Evolutionary conservation across 2,329 filamentous ascomycete species (phyloP), one percentile per base, ranked within the genome.

Genomic region (Paecilomyces dactylethromorphus): DNA sequence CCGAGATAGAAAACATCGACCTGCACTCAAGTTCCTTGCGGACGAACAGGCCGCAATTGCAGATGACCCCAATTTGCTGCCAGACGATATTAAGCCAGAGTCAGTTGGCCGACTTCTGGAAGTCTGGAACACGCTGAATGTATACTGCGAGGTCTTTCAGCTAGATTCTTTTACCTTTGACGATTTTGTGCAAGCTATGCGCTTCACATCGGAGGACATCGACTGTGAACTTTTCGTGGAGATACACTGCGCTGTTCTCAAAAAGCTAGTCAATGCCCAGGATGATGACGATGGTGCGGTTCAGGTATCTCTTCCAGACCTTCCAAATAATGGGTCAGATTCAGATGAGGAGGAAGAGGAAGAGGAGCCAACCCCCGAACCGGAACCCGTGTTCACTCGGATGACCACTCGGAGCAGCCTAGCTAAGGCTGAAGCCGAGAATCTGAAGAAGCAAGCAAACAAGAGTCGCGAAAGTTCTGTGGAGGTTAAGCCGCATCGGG

Each of bases 111-210:
- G 86, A 2, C 78, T 97, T 15, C 77, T 99, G 24, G 93, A 97
- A 75, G 91, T 90, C 0, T 99, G 94, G 94, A 92, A 97, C 67
- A 97, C 92, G 0, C 81, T 99, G 33, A 99, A 97, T 68, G 93
- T 99, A n/a, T 97, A 97, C 71, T 96, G 92, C 69, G 91, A 96
- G 68, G 88, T 97, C 18, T 96, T 96, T 70, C 86, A 91, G 68
- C 82, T 99, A 26, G 94, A 99, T 73, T 97, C 93, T 0, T 99
- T 99, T 70, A 97, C 93, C 0, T 95, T 97, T 68, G 94, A 99
- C 71, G 94, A 99, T 72, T 97, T 92, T 68, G 82, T 96, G 3
- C 89, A 97, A 71, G 89, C 92, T 0, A 87, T 99, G 81, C 83
- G 87, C 54, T 88, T 92, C 59, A 84, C 89, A 0, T 91, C 87